phyloP scores from a whole-genome alignment of 257 asterid species.

The Jasminum sambac region DNA sequence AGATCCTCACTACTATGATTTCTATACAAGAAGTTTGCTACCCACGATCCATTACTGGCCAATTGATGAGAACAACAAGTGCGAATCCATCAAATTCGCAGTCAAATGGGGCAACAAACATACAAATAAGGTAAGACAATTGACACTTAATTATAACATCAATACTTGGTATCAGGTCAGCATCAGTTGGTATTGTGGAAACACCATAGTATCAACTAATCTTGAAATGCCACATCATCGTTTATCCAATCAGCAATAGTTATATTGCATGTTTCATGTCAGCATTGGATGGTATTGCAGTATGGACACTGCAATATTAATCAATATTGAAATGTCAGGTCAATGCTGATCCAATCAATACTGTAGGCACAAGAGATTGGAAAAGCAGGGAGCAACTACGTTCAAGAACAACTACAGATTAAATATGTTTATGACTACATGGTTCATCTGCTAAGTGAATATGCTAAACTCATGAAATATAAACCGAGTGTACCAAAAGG shows the following conservation, averaged over 20 bases:
- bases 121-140: constrained; percentile 47
- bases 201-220: too few relatives aligned
- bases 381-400: constrained; percentile 62
- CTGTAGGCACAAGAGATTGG: constrained; percentile 78
- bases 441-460: constrained; percentile 68
- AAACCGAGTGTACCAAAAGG: constrained; percentile 64
- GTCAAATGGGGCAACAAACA: constrained; percentile 88
- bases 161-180: too few relatives aligned
- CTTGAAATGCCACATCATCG: too few relatives aligned
- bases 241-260: too few relatives aligned
- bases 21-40: constrained; percentile 72
- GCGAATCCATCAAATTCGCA: constrained; percentile 63
- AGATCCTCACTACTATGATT: constrained; percentile 63
- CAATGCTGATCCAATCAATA: too few relatives aligned
- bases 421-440: constrained; percentile 70
- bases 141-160: too few relatives aligned
- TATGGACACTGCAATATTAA: too few relatives aligned
- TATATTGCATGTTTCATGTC: too few relatives aligned
- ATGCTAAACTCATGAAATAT: constrained; percentile 68
- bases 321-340: too few relatives aligned
- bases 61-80: constrained; percentile 38
- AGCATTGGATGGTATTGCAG: too few relatives aligned
- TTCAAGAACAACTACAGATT: constrained; percentile 64
- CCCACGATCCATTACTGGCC: constrained; percentile 88
- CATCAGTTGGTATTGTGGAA: too few relatives aligned